Conservation (phyloP, 2,329 filamentous ascomycete genomes). For the Cadophora sp. region DNA sequence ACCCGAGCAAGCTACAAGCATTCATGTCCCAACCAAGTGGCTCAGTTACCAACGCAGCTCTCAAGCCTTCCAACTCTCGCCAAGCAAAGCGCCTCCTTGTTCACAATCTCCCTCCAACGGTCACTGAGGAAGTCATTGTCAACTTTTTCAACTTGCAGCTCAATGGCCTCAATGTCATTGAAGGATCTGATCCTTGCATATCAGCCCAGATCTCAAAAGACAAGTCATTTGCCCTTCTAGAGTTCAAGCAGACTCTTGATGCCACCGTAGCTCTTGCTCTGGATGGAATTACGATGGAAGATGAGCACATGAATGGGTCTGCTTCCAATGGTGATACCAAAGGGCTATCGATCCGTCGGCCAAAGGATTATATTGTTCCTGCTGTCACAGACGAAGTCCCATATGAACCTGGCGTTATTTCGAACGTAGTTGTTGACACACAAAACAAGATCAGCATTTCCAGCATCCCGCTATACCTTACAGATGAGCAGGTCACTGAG, state of each 20-base stretch:
- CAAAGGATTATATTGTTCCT: slow-evolving; percentile 97
- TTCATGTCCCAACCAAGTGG: slow-evolving; percentile 92
- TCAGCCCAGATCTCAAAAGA: slow-evolving; percentile 84
- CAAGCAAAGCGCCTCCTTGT: slow-evolving; percentile 93
- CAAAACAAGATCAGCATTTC: slow-evolving; percentile 94
- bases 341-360: slow-evolving; percentile 80
- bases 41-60: slow-evolving; percentile 69
- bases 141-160: slow-evolving; percentile 96
- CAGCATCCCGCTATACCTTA: slow-evolving; percentile 87
- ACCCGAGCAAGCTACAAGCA: slow-evolving; percentile 89
- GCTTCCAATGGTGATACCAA: slow-evolving; percentile 54
- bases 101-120: slow-evolving; percentile 76
- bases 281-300: slow-evolving; percentile 88
- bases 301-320: slow-evolving; percentile 65
- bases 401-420: slow-evolving; percentile 78
- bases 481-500: slow-evolving; percentile 90
- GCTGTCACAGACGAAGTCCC: slow-evolving; percentile 75
- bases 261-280: slow-evolving; percentile 90
- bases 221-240: slow-evolving; percentile 80
- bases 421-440: slow-evolving; percentile 84
- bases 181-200: slow-evolving; percentile 82
- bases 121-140: slow-evolving; percentile 77
- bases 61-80: slow-evolving; percentile 91
- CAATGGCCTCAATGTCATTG: slow-evolving; percentile 93
- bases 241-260: slow-evolving; percentile 88